Percentiles rank a stretch among this genome's conserved stretches.
Evolutionary conservation across 1,284 basidiomycete species (phyloP).

Genomic region (Phlebopus sp.): DNA sequence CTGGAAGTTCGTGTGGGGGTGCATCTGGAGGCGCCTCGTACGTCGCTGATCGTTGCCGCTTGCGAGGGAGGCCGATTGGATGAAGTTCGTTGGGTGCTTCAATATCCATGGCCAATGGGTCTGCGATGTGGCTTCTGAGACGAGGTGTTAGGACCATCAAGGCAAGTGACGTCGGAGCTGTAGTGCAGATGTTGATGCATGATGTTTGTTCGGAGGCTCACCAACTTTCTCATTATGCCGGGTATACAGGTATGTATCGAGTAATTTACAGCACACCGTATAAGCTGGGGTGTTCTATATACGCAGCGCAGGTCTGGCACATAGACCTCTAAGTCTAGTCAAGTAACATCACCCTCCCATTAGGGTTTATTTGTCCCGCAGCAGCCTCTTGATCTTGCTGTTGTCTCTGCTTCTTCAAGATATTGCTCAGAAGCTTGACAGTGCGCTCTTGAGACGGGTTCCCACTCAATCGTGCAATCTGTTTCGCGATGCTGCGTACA

Average conservation of each 20-base stretch:
- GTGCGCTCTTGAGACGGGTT: constrained; percentile 38
- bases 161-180: constrained; percentile 12
- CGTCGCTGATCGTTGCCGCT: constrained; percentile 32
- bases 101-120: constrained; percentile 34
- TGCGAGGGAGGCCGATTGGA: constrained; percentile 26
- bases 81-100: constrained; percentile 28
- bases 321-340: too few relatives aligned
- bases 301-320: not conserved
- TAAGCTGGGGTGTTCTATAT: too few relatives aligned
- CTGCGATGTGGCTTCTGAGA: constrained; percentile 34
- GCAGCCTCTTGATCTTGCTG: constrained; percentile 3
- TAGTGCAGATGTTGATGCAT: constrained; percentile 15
- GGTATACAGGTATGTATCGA: constrained; percentile 6
- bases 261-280: constrained; percentile 15
- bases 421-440: constrained; percentile 41
- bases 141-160: constrained; percentile 35
- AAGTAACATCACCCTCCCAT: too few relatives aligned
- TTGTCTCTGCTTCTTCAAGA: constrained; percentile 43
- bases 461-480: constrained; percentile 47
- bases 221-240: not conserved
- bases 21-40: constrained; percentile 10
- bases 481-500: constrained; percentile 40
- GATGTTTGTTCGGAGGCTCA: constrained; percentile 13
- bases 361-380: not conserved
- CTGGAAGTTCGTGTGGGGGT: constrained; percentile 33